Evolutionary conservation across 495 filamentous ascomycete genomes (phyloP), one percentile per base, ranked within the genome.

Genomic region (Pyronema domesticum): DNA sequence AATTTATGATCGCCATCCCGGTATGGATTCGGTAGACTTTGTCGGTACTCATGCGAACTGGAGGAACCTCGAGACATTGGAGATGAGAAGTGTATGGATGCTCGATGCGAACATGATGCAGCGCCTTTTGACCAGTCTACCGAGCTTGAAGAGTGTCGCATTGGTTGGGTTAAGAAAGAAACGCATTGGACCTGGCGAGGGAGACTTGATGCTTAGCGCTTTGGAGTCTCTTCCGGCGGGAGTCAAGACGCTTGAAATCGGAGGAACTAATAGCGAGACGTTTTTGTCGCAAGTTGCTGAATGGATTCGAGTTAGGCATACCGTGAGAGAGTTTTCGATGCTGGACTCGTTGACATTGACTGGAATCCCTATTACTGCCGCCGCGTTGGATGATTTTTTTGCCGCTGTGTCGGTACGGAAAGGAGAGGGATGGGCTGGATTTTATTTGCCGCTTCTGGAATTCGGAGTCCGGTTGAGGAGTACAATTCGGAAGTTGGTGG

Each of bases 11-110:
- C 53, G 49, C 17, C 47, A 58, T 15, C 60, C 60, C 14, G 59
- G 51, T 37, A 63, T 63, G 60, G 57, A 42, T 13, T 53, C 48
- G 11, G 53, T 62, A 46, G 52, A 51, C 10, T 65, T 65, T 52
- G 37, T 58, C 13, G 51, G 46, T 13, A 30, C 56, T 8, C 60
- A 65, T 18, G 52, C 18, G 10, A 63, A 63, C 45, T 65, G 62
- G 62, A 56, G 33, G 18, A 48, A 39, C 4, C 50, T 65, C 34
- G 59, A 58, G 40, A 50, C 59, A 33, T 43, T 65, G 14, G 60
- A 51, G 23, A 57, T 65, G 34, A 52, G 60, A 34, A 57, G 57
- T 15, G 55, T 65, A 10, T 60, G 57, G 35, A 60, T 57, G 14
- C 39, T 65, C 15, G 45, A 49, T 6, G 37, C 56, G 13, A 14